A percentile compares a stretch with the other conserved stretches of the same genome.
phyloP scores from a whole-genome alignment of 257 asterid species.

The Cinchona pubescens region DNA sequence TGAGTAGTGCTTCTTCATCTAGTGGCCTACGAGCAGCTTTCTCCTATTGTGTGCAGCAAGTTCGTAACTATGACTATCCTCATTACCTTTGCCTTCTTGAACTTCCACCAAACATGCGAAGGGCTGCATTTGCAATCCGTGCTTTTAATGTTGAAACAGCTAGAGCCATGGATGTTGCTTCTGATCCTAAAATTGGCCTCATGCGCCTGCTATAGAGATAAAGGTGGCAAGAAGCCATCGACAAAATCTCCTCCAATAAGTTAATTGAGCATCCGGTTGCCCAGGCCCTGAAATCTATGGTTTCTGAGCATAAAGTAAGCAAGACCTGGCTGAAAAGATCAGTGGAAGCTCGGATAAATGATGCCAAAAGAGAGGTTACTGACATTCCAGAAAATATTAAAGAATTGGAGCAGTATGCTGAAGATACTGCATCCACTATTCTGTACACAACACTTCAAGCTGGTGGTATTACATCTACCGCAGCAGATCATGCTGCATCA shows the following conservation, averaged over 20 bases:
- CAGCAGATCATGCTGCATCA: slow-evolving; percentile 94
- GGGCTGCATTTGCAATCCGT: slow-evolving; percentile 80
- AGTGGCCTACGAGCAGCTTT: slow-evolving; percentile 57
- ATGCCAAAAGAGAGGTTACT: slow-evolving; percentile 62
- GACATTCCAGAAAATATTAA: slow-evolving; percentile 56
- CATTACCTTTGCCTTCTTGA: slow-evolving; percentile 97
- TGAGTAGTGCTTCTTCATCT: slow-evolving; percentile 51
- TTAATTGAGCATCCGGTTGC: slow-evolving; percentile 89
- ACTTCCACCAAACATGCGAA: slow-evolving; percentile 80
- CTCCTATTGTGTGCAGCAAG: slow-evolving; percentile 89
- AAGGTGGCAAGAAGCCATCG: slow-evolving; percentile 98
- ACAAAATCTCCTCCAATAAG: slow-evolving; percentile 68
- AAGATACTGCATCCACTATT: slow-evolving; percentile 79
- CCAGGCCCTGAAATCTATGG: slow-evolving; percentile 62
- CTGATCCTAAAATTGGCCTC: slow-evolving; percentile 92
- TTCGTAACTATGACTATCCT: slow-evolving; percentile 82
- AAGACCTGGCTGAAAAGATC: slow-evolving; percentile 84
- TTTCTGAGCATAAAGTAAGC: slow-evolving; percentile 59
- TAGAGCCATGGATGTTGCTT: slow-evolving; percentile 87
- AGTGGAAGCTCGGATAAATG: slow-evolving; percentile 77
- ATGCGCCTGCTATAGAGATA: slow-evolving; percentile 88
- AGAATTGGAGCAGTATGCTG: slow-evolving; percentile 77
- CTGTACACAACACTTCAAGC: slow-evolving; percentile 84
- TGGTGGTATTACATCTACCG: slow-evolving; percentile 66
- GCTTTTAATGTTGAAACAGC: slow-evolving; percentile 92